Base-by-base conservation (phyloP, 306 rosid species). In the Lupinus albus region DNA sequence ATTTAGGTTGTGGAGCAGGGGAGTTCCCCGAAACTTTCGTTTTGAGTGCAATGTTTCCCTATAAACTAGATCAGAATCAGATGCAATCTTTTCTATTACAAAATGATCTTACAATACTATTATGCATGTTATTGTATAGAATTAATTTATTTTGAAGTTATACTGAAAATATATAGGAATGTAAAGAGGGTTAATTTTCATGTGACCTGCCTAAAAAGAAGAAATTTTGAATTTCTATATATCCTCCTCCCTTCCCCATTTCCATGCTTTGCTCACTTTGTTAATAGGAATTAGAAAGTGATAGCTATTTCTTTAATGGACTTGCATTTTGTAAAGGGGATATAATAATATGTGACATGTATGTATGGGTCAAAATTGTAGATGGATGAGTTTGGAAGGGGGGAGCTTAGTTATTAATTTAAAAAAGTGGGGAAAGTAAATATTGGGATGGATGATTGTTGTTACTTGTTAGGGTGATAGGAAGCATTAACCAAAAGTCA, bases 401-500 rank as follows among this genome's bases (percentile, higher is more conserved):
- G n/a, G n/a, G n/a, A n/a, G n/a, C n/a, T n/a, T n/a, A n/a, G n/a
- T n/a, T n/a, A n/a, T n/a, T n/a, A n/a, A n/a, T n/a, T n/a, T n/a
- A n/a, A 65, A 53, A 35, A 39, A 12, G 44, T 15, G 28, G n/a
- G 76, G 45, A 64, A 74, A 79, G 82, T 63, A 47, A 41, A 18
- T 68, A 28, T 83, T 49, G 87, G 84, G 84, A 83, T 82, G 36
- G 76, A 76, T 72, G 39, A 63, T 61, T 71, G 64, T 17, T 69
- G 65, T n/a, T n/a, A n/a, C n/a, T n/a, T n/a, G n/a, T n/a, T n/a
- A n/a, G 78, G 66, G 38, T 69, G 79, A 84, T 79, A 72, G 81
- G 50, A 82, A 76, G 81, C 59, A 76, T n/a, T n/a, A n/a, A n/a
- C n/a, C n/a, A n/a, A 68, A 78, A 39, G 49, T 62, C 81, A 77